A percentile compares a stretch with the other conserved stretches of the same genome.
These are phyloP conservation scores for Populus ilicifolia DNA, from an alignment of 345 rosid species.

Conservation along the genomic window DNA sequence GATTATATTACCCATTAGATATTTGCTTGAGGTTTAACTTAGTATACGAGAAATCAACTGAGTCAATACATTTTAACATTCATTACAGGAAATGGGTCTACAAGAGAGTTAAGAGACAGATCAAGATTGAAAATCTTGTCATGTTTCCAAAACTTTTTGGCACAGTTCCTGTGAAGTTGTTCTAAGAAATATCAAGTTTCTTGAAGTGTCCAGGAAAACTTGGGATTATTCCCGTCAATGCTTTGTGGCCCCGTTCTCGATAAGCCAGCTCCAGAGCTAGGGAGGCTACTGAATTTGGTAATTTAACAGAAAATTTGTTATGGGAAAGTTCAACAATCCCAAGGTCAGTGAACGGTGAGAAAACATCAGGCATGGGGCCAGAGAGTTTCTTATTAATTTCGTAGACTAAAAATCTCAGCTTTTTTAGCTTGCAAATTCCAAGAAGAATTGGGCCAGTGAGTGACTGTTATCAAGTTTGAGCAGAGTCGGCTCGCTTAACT, in stretches of 20 bases:
- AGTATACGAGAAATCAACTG: constrained; percentile 64
- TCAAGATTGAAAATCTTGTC: constrained; percentile 78
- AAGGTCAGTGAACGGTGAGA: constrained; percentile 47
- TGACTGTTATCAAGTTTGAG: constrained; percentile 47
- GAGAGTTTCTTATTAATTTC: constrained; percentile 43
- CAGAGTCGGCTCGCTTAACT: constrained; percentile 42
- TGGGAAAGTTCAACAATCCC: constrained; percentile 36
- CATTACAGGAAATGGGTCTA: constrained; percentile 68
- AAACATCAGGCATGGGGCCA: constrained; percentile 53
- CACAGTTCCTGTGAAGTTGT: constrained; percentile 40
- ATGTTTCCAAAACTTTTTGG: constrained; percentile 61
- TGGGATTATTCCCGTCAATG: constrained; percentile 55
- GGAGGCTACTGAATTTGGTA: constrained; percentile 50
- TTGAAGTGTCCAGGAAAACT: constrained; percentile 51
- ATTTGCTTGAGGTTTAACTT: constrained; percentile 50
- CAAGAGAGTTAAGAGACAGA: constrained; percentile 55
- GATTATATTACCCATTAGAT: constrained; percentile 44
- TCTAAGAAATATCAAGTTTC: constrained; percentile 67
- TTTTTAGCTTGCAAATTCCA: constrained; percentile 42
- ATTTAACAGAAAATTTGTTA: constrained; percentile 50
- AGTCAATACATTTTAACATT: constrained; percentile 69
- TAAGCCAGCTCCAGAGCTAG: constrained; percentile 41
- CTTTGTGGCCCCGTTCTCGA: constrained; percentile 60
- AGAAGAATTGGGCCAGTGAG: constrained; percentile 52
- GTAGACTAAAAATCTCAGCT: constrained; percentile 31